phyloP scores from a whole-genome alignment of 345 rosid genomes.

The Orychophragmus violaceus region DNA sequence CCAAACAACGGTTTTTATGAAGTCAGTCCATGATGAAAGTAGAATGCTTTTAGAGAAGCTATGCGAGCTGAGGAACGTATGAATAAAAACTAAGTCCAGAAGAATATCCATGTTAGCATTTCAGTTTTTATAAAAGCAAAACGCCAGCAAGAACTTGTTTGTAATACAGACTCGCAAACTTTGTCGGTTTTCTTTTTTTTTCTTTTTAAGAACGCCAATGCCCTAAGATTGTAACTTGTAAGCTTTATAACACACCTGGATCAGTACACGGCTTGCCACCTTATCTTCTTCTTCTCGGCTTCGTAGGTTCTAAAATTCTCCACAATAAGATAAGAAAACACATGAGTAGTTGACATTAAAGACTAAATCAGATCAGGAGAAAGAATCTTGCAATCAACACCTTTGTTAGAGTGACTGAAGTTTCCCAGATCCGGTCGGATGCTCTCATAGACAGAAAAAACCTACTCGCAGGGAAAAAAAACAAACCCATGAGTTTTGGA shows the following conservation, averaged over 20 bases:
- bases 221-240: not conserved
- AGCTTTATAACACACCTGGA: conserved; percentile 49
- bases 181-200: not conserved
- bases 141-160: not conserved
- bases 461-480: conserved; percentile 31
- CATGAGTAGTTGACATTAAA: not conserved
- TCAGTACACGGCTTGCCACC: conserved; percentile 59
- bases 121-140: not conserved
- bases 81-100: not conserved
- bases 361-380: not conserved
- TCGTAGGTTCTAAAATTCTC: conserved; percentile 45
- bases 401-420: conserved; percentile 71
- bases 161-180: not conserved
- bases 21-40: not conserved
- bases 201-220: not conserved
- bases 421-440: conserved; percentile 46
- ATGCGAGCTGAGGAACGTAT: not conserved
- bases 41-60: not conserved
- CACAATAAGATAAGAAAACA: not conserved
- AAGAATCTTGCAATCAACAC: conserved; percentile 38
- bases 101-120: not conserved
- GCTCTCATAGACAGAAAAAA: conserved; percentile 73
- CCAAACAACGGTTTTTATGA: not conserved
- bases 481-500: not conserved
- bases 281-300: conserved; percentile 75